Evolutionary conservation across 306 rosid species (phyloP).

Genomic region (Rubus parviflorus): DNA sequence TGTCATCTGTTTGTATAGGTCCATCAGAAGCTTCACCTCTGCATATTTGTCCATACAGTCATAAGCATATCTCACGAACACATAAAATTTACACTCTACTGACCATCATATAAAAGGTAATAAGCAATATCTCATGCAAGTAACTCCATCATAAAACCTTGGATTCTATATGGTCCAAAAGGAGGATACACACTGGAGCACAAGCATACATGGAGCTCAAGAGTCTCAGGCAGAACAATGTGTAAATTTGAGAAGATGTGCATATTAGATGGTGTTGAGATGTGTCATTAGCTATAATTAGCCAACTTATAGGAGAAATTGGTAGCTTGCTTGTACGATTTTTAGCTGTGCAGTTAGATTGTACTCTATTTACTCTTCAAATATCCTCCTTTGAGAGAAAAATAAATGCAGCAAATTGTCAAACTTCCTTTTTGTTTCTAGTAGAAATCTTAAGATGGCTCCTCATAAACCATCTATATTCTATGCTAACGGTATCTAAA

Average conservation of each 20-base stretch:
- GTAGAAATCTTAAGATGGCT: neutral
- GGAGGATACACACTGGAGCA: conserved; percentile 4
- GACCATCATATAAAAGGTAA: neutral
- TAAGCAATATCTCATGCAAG: neutral
- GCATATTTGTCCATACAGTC: conserved; percentile 36
- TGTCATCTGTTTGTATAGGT: conserved; percentile 37
- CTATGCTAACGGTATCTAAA: neutral
- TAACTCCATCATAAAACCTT: neutral
- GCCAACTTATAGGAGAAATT: neutral
- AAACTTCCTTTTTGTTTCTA: neutral
- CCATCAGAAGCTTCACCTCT: conserved; percentile 65
- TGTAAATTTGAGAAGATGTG: neutral
- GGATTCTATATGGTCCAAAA: neutral
- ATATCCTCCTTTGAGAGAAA: neutral
- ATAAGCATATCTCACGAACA: neutral
- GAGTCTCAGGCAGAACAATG: neutral
- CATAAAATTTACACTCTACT: conserved; percentile 2
- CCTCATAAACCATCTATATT: neutral
- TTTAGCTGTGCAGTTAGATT: neutral
- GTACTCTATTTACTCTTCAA: neutral
- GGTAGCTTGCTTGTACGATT: neutral
- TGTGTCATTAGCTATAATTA: neutral
- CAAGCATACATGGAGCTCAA: conserved; percentile 6
- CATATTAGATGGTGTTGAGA: neutral
- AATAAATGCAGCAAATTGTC: neutral